phyloP scores from a whole-genome alignment of 2,329 filamentous ascomycete species.

The Microdochium paspali region DNA sequence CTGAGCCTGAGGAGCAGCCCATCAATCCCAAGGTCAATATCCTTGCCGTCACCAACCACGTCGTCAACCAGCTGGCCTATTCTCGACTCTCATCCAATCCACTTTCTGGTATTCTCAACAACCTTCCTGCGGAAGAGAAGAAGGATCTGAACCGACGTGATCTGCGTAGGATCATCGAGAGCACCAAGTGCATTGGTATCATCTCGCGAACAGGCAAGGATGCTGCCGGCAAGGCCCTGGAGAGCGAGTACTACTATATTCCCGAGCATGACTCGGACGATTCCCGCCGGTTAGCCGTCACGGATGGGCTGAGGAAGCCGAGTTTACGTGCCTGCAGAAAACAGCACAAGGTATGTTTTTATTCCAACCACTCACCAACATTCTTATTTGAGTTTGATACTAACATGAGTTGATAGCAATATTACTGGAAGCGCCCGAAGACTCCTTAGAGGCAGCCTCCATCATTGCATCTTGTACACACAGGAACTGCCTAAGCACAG shows the following conservation, averaged over 20 bases:
- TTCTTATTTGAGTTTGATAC: slow-evolving; percentile 12
- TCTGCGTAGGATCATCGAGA: slow-evolving; percentile 64
- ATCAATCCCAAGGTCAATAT: slow-evolving; percentile 23
- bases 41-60: slow-evolving; percentile 64
- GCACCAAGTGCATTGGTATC: slow-evolving; percentile 72
- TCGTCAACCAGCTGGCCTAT: slow-evolving; percentile 91
- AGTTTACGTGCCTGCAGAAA: slow-evolving; percentile 85
- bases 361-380: not conserved
- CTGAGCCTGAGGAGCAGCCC: slow-evolving; percentile 16
- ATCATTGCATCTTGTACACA: too few relatives aligned
- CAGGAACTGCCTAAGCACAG: too few relatives aligned
- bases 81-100: slow-evolving; percentile 88
- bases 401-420: slow-evolving; percentile 39
- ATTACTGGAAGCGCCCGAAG: slow-evolving; percentile 57
- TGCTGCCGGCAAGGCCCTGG: slow-evolving; percentile 82
- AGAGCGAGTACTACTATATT: slow-evolving; percentile 96
- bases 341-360: slow-evolving; percentile 77
- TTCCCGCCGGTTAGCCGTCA: slow-evolving; percentile 70
- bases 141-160: slow-evolving; percentile 49
- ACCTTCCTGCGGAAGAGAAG: slow-evolving; percentile 63
- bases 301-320: slow-evolving; percentile 78
- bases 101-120: slow-evolving; percentile 77
- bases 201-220: slow-evolving; percentile 90
- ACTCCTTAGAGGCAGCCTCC: slow-evolving; percentile 33
- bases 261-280: slow-evolving; percentile 78